Evolutionary conservation across 805 yeast genomes (phyloP).

Genomic region (Jamesozyma lodderae): DNA sequence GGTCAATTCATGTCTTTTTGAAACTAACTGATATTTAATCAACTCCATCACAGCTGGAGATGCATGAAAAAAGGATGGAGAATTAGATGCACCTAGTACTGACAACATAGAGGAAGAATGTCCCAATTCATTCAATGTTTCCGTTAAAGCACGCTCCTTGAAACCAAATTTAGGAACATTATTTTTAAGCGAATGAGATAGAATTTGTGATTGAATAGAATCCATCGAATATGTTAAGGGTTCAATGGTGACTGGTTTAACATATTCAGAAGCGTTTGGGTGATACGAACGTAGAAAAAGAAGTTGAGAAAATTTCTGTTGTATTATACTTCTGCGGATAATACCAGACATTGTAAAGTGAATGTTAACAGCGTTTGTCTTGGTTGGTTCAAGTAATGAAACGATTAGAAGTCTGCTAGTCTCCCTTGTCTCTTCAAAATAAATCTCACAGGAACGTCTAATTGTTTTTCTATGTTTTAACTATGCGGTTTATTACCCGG

Average conservation of each 20-base stretch:
- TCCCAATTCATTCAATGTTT: slow-evolving; percentile 22
- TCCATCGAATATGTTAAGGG: slow-evolving; percentile 24
- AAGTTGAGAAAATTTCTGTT: too few species aligned
- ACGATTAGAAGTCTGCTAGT: too few species aligned
- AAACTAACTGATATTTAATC: slow-evolving; percentile 46
- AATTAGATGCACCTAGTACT: slow-evolving; percentile 25
- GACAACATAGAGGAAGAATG: slow-evolving; percentile 22
- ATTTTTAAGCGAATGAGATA: slow-evolving; percentile 20
- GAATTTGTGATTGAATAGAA: slow-evolving; percentile 21
- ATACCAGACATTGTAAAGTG: too few species aligned
- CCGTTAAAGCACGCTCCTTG: slow-evolving; percentile 25
- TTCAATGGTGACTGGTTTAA: slow-evolving; percentile 10
- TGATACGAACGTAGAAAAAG: slow-evolving; percentile 19
- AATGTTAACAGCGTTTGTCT: too few species aligned
- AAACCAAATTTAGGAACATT: slow-evolving; percentile 28
- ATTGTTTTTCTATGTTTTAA: too few species aligned
- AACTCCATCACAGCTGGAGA: slow-evolving; percentile 37
- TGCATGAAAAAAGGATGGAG: slow-evolving; percentile 26
- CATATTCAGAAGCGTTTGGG: slow-evolving; percentile 19
- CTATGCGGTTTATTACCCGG: neutral
- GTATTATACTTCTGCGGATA: too few species aligned
- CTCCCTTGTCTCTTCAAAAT: too few species aligned
- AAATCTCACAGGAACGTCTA: too few species aligned
- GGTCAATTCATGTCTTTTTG: slow-evolving; percentile 38
- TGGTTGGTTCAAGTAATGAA: too few species aligned